Base-by-base conservation (phyloP, 2,329 filamentous ascomycete species). In the Trichoderma asperellum region DNA sequence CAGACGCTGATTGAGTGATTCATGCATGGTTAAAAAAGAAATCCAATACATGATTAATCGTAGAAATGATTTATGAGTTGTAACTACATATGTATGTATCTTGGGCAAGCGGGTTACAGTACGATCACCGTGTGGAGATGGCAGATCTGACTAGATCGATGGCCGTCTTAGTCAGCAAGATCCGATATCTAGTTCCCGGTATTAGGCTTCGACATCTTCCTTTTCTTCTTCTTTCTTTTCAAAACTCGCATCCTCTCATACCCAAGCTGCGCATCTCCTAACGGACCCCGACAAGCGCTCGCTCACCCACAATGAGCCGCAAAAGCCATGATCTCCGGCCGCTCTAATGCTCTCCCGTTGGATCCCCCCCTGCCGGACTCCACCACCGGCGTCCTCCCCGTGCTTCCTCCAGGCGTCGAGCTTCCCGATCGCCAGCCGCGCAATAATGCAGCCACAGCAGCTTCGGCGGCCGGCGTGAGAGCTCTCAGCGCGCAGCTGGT, bases 381-480 rank as follows among this genome's bases (percentile, higher is more conserved):
- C 43, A 75, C 77, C 66, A 74, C 73, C 70, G 82, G 83, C 70
- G 72, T 86, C 34, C 80, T 86, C 5, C 84, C 84, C 43, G 83
- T 81, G 27, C 72, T 84, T 2, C 82, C 83, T 62, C 10, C 78
- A 14, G 82, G 83, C 65, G 7, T 77, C 14, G 83, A 81, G 10
- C 77, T 80, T 10, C 79, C 83, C 35, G 84, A 85, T 70, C 83
- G 83, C 66, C 79, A 83, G 49, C 82, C 83, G 7, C 82, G 84
- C 66, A 86, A 79, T 76, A 86, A 87, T 76, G 86, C 86, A 47
- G 86, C 87, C 6, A 88, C 87, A 2, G 94, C 92, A 59, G 92
- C 92, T n/a, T 94, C 92, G 27, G 94, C 94, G 5, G 94, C 94
- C 27, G 89, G 92, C 52, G 92, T 94, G 72, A 91, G 94, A 58